phyloP scores from a whole-genome alignment of 2,329 filamentous ascomycete species.

The Colletotrichum musae region DNA sequence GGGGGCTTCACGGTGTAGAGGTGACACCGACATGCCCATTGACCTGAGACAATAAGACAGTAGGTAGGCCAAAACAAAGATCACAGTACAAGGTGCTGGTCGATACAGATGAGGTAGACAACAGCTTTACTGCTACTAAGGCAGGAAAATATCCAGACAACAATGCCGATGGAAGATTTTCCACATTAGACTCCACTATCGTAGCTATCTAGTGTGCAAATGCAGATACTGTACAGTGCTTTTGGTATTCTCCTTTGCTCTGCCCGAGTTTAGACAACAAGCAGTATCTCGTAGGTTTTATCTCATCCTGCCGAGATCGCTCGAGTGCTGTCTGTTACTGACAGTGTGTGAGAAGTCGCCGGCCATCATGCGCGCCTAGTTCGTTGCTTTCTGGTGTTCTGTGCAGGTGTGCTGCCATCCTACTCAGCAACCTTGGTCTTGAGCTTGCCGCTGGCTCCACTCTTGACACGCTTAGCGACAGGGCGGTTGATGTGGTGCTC shows the following conservation, averaged over 20 bases:
- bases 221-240: slow-evolving; percentile 37
- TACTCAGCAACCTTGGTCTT: slow-evolving; percentile 41
- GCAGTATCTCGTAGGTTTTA: neutral
- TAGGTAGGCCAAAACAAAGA: no score
- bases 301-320: neutral
- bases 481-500: slow-evolving; percentile 90
- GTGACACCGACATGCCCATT: no score
- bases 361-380: slow-evolving; percentile 24
- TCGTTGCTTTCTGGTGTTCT: slow-evolving; percentile 3
- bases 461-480: slow-evolving; percentile 77
- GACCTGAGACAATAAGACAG: no score
- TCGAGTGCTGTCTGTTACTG: neutral
- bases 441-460: slow-evolving; percentile 63
- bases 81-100: no score
- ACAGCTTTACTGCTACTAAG: neutral
- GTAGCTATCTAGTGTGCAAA: slow-evolving; percentile 20
- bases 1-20: no score
- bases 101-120: no score
- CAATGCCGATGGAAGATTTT: neutral
- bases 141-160: neutral
- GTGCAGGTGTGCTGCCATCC: slow-evolving; percentile 10
- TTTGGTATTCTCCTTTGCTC: neutral
- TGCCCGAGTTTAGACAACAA: neutral
- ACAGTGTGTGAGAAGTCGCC: neutral
- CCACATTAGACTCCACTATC: neutral